Base-by-base conservation (phyloP, 495 filamentous ascomycete species). In the Trichoderma asperelloides region DNA sequence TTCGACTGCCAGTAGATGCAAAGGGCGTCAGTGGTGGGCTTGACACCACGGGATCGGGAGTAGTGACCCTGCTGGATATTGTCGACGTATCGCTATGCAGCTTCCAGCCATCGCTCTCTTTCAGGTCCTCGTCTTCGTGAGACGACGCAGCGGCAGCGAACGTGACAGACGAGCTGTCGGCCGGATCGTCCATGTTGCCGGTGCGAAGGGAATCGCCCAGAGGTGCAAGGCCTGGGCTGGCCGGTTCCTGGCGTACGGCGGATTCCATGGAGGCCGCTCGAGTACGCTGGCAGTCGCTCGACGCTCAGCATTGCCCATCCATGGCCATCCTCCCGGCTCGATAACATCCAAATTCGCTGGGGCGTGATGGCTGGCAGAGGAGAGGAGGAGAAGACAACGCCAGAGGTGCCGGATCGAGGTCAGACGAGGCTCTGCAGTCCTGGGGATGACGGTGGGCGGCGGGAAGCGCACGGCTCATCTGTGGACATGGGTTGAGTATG, bases 51-150 rank as follows among this genome's bases (percentile, higher is more conserved):
- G 55, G 55, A 15, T 60, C 55, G 2, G 55, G 55, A 23, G 55
- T 60, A 25, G 55, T 60, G 55, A 60, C 55, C 55, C 55, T 60
- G 55, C 55, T 60, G 13, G 55, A 60, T 30, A 60, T 30, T 25
- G 55, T 60, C 27, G 55, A 60, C 55, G 55, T 60, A 25, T 60
- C 55, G 55, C 55, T 60, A 33, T 60, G 55, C 23, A 60, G 25
- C 16, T 25, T 28, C 55, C 55, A 60, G 23, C 55, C 23, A 60
- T 28, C 55, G 55, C 55, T 33, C 55, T 60, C 55, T 18, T 30
- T 60, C 16, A 60, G 18, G 27, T 60, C 55, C 55, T 60, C 55
- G 27, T 60, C 55, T 21, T 60, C 55, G 55, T 60, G 55, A 13
- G 55, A 60, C n/a, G 55, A 60, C 13, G 55, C 55, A 3, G 55